These are phyloP conservation scores for Pyrenophora teres DNA, from an alignment of 2,329 filamentous ascomycete genomes.

Conservation along the genomic window DNA sequence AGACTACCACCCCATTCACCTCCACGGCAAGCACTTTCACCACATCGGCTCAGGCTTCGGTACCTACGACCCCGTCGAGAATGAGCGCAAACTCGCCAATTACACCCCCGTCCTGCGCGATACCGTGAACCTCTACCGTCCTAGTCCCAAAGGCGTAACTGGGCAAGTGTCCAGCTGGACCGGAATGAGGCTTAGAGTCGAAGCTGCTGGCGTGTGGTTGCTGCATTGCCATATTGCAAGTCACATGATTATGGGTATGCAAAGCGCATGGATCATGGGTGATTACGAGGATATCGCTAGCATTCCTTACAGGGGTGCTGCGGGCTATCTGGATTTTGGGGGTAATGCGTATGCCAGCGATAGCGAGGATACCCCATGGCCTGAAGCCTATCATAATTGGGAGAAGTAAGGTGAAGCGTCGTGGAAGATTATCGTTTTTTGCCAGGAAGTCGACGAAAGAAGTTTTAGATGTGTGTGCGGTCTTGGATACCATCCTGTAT, in stretches of 20 bases:
- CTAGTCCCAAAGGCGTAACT: conserved; percentile 49
- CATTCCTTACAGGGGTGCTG: conserved; percentile 42
- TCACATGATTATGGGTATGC: conserved; percentile 63
- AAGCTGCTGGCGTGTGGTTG: conserved; percentile 63
- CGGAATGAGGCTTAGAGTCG: conserved; percentile 62
- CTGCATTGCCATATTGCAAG: conserved; percentile 64
- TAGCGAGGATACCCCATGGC: conserved; percentile 21
- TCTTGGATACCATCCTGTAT: too few species aligned
- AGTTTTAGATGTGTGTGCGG: too few species aligned
- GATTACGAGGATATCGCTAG: conserved; percentile 47
- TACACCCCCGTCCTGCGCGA: conserved; percentile 51
- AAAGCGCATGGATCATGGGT: conserved; percentile 55
- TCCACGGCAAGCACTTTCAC: conserved; percentile 60
- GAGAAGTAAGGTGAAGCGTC: not conserved
- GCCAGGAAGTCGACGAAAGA: too few species aligned
- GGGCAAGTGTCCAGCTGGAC: conserved; percentile 61
- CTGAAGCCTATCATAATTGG: conserved; percentile 19
- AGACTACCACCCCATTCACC: conserved; percentile 58
- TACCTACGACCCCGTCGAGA: conserved; percentile 56
- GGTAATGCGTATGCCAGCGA: conserved; percentile 50
- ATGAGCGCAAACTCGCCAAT: conserved; percentile 50
- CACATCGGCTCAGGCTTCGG: conserved; percentile 61
- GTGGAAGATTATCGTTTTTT: too few species aligned
- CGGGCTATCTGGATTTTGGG: conserved; percentile 53
- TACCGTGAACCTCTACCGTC: conserved; percentile 62